Conservation (phyloP, 495 filamentous ascomycete genomes). For the Aspergillus avenaceus region DNA sequence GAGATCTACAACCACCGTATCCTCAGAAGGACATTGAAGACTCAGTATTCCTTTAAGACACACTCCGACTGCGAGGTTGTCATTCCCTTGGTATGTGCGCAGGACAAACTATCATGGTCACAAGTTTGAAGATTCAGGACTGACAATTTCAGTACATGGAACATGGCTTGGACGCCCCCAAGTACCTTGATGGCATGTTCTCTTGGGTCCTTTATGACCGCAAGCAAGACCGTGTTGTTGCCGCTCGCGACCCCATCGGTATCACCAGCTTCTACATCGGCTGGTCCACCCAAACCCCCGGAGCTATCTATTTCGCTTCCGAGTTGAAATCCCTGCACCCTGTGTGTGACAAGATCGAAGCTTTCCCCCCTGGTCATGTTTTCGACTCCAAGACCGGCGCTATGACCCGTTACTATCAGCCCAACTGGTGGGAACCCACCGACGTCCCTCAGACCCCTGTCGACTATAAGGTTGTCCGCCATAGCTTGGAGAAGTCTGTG, state of each 20-base stretch:
- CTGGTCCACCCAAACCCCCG: slow-evolving; percentile 75
- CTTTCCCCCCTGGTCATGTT: slow-evolving; percentile 92
- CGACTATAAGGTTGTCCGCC: slow-evolving; percentile 75
- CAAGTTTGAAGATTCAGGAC: neutral
- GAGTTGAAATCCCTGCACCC: slow-evolving; percentile 91
- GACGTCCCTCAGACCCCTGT: slow-evolving; percentile 73
- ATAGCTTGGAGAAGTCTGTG: slow-evolving; percentile 83
- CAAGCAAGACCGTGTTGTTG: slow-evolving; percentile 81
- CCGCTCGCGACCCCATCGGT: slow-evolving; percentile 93
- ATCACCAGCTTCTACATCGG: slow-evolving; percentile 97
- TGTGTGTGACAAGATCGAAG: slow-evolving; percentile 90
- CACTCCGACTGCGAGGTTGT: slow-evolving; percentile 98
- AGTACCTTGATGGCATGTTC: slow-evolving; percentile 98
- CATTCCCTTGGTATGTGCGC: slow-evolving; percentile 77
- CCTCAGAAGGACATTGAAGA: slow-evolving; percentile 77
- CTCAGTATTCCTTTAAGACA: slow-evolving; percentile 89
- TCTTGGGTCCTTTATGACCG: slow-evolving; percentile 98
- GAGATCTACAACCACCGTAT: slow-evolving; percentile 99
- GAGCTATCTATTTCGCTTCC: slow-evolving; percentile 89
- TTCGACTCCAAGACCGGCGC: slow-evolving; percentile 87
- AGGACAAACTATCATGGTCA: neutral
- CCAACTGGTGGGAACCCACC: slow-evolving; percentile 84
- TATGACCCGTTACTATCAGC: slow-evolving; percentile 82
- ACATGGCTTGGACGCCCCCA: slow-evolving; percentile 87
- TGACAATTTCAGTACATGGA: slow-evolving; percentile 71